Base-by-base conservation (phyloP, 108 stramenopile species). In the Skeletonema grethae region DNA sequence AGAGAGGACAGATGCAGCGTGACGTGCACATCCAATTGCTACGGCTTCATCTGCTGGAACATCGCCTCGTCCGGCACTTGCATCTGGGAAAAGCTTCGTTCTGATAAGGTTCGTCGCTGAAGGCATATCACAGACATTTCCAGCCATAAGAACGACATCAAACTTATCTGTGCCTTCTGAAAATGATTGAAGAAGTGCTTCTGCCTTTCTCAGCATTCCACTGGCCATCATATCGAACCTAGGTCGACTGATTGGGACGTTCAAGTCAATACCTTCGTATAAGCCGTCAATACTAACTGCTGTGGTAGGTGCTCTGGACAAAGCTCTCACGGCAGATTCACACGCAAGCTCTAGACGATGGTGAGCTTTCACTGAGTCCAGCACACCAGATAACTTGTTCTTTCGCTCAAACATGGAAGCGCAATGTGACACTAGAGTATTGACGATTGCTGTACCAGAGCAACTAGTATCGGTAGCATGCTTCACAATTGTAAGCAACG, bases 191-290 rank as follows among this genome's bases (percentile, higher is more conserved):
- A 80, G 66, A 12, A 67, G 64, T 34, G 65, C 61, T 75, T 87
- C 84, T 22, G 86, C 88, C 68, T 85, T 77, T 32, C 65, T 81
- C 46, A 87, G 58, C 31, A 90, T 66, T 48, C 64, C 69, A 20
- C 75, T 64, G n/a, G 82, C 73, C 69, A 93, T 57, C 82, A 88
- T 85, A 10, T 90, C 92, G 73, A 87, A 93, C 45, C 87, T 79
- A 15, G 90, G 85, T 67, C 79, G 65, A 68, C 82, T 84, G 57
- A 93, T 85, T 16, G 84, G 73, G 16, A 90, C 88, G 18, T 87
- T 76, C 57, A 87, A 77, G 74, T 93, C 92, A 68, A 90, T 81
- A n/a, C 92, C 92, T 72, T 93, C 92, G 62, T 86, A 89, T 50
- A 93, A 67, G 28, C 87, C 82, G 67, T 93, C 92, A 13, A 90